Percentiles rank a stretch among this genome's conserved stretches.
Conservation (phyloP, 768 basidiomycete species). For the Rhizopogon sp. region DNA sequence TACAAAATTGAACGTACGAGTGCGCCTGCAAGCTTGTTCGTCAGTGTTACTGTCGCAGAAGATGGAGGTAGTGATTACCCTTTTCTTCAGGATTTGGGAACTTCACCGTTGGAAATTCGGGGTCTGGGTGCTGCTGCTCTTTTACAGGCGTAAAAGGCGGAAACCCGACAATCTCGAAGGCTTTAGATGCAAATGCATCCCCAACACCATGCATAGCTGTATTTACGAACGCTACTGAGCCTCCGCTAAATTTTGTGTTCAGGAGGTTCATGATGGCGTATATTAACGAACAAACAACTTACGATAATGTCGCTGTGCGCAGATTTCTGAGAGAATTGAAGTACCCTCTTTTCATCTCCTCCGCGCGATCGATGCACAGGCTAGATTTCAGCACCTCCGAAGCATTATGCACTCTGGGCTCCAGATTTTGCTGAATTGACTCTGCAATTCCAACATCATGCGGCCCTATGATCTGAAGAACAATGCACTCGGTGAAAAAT, state of each 20-base stretch:
- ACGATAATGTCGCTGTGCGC: neutral
- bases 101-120: slow-evolving; percentile 78
- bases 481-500: neutral
- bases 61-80: slow-evolving; percentile 36
- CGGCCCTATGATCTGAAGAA: slow-evolving; percentile 70
- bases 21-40: slow-evolving; percentile 33
- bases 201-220: slow-evolving; percentile 92
- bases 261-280: slow-evolving; percentile 10
- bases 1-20: slow-evolving; percentile 30
- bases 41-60: slow-evolving; percentile 5
- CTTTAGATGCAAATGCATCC: slow-evolving; percentile 52
- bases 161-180: slow-evolving; percentile 58
- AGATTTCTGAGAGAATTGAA: slow-evolving; percentile 34
- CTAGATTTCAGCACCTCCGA: slow-evolving; percentile 32
- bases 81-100: slow-evolving; percentile 93
- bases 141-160: slow-evolving; percentile 52
- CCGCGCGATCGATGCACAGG: slow-evolving; percentile 51
- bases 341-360: slow-evolving; percentile 56
- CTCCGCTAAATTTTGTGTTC: too few relatives aligned
- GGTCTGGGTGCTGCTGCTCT: slow-evolving; percentile 71
- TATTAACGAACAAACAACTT: neutral
- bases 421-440: slow-evolving; percentile 57
- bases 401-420: slow-evolving; percentile 43
- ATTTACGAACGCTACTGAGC: slow-evolving; percentile 62
- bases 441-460: slow-evolving; percentile 76